These are phyloP conservation scores for Podosphaera xanthii DNA, from an alignment of 2,329 filamentous ascomycete species.

Conservation along the genomic window DNA sequence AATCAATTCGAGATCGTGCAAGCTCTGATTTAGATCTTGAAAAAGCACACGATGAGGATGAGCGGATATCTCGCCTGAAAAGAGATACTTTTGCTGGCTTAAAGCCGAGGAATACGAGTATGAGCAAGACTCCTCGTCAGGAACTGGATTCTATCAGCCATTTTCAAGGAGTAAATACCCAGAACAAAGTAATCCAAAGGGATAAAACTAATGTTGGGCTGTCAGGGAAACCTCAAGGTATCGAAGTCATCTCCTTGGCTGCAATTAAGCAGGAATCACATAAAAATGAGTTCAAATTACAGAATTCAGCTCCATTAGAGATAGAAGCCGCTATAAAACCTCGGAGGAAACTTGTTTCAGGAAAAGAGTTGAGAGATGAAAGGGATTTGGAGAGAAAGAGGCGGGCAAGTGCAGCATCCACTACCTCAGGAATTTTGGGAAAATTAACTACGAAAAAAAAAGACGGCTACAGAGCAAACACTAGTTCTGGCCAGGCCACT, in stretches of 20 bases:
- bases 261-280: constrained; percentile 26
- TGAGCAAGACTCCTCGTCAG: constrained; percentile 5
- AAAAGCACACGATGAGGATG: constrained; percentile 8
- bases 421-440: constrained; percentile 28
- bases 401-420: constrained; percentile 30
- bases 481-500: constrained; percentile 29
- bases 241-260: constrained; percentile 11
- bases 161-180: constrained; percentile 7
- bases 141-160: constrained; percentile 7
- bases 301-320: constrained; percentile 24
- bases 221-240: constrained; percentile 9
- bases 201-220: constrained; percentile 26
- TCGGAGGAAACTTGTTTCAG: constrained; percentile 38
- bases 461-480: constrained; percentile 12
- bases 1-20: constrained; percentile 19
- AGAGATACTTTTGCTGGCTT: constrained; percentile 10
- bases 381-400: constrained; percentile 29
- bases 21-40: constrained; percentile 13
- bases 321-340: constrained; percentile 31
- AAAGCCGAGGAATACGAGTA: constrained; percentile 9
- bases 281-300: constrained; percentile 29
- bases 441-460: constrained; percentile 26
- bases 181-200: constrained; percentile 23
- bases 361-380: constrained; percentile 34
- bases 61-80: constrained; percentile 9